These are phyloP conservation scores for Dichotomocladium elegans DNA, from an alignment of 371 early-diverging fungal species.

Conservation along the genomic window DNA sequence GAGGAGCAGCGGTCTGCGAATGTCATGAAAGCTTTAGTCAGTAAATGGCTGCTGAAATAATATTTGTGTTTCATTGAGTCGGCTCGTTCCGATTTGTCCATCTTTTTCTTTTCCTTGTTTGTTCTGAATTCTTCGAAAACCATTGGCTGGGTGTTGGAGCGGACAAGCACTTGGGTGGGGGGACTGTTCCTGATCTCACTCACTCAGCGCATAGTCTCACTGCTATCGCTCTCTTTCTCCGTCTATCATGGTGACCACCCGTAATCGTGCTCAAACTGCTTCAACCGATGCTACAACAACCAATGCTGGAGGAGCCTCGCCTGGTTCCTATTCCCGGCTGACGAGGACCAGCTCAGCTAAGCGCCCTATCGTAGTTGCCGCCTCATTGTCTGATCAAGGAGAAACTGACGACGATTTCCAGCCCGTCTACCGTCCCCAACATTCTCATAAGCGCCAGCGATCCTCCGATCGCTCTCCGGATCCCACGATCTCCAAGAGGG, in stretches of 20 bases:
- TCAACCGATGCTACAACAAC: too few relatives aligned
- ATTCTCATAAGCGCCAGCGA: too few relatives aligned
- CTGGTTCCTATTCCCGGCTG: not conserved
- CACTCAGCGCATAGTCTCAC: not conserved
- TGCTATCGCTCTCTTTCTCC: constrained; percentile 4
- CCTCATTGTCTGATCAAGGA: too few relatives aligned
- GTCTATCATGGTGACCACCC: constrained; percentile 11
- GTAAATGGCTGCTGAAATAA: constrained; percentile 36
- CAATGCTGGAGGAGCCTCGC: not conserved
- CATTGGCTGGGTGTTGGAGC: not conserved
- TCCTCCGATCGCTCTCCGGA: too few relatives aligned
- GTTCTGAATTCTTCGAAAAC: too few relatives aligned
- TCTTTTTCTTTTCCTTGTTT: too few relatives aligned
- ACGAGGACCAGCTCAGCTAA: not conserved
- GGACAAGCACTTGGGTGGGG: not conserved
- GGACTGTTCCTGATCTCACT: not conserved
- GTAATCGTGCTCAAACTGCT: constrained; percentile 3
- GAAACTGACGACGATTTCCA: not conserved
- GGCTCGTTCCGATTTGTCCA: too few relatives aligned
- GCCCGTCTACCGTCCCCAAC: too few relatives aligned
- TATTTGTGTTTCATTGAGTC: too few relatives aligned
- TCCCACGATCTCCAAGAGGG: too few relatives aligned
- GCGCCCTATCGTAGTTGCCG: not conserved
- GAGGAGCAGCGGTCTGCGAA: constrained; percentile 31
- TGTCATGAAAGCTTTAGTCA: constrained; percentile 29